Conservation (phyloP, 139 green algal species). For the Micractinium conductrix region DNA sequence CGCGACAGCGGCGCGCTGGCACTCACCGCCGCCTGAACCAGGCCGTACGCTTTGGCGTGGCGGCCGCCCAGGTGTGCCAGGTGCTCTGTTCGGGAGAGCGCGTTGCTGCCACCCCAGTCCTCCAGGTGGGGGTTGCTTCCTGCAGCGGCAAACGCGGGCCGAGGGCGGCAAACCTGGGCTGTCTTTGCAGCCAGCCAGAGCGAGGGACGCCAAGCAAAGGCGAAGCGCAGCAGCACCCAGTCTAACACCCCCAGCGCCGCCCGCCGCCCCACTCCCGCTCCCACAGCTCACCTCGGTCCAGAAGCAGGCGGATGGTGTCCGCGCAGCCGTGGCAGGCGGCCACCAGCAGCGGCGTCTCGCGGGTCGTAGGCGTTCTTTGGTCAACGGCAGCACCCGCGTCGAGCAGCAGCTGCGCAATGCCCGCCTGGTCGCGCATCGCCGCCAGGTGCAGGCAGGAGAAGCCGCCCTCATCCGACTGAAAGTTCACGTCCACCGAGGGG, state of each 20-base stretch:
- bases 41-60: background rate
- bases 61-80: background rate
- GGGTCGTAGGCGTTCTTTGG: background rate
- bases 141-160: background rate
- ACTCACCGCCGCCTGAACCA: background rate
- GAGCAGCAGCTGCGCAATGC: background rate
- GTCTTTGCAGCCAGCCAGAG: background rate
- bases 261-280: background rate
- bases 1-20: slow-evolving; percentile 1
- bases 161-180: background rate
- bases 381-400: background rate
- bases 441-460: background rate
- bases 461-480: background rate
- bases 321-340: background rate
- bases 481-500: background rate
- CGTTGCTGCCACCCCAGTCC: background rate
- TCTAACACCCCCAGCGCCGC: too few relatives aligned
- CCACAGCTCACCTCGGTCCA: background rate
- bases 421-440: background rate
- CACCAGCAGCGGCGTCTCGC: background rate
- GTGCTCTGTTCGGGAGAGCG: background rate
- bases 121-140: background rate
- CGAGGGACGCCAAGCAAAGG: background rate
- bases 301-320: background rate
- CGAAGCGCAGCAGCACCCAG: background rate